Evolutionary conservation across 129 eudicot genomes (phyloP).

Genomic region (Silybum marianum): DNA sequence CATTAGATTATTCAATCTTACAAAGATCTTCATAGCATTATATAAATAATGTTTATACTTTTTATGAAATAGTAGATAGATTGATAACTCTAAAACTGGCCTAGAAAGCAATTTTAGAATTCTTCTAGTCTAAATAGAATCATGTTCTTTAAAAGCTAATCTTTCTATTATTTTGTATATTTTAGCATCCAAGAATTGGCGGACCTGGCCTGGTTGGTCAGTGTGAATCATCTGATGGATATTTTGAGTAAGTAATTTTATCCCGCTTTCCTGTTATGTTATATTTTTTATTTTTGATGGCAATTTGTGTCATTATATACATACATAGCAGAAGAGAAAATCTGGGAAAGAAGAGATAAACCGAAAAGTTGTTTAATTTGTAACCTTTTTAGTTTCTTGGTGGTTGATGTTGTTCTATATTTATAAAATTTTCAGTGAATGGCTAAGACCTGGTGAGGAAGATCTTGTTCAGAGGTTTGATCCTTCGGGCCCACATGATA

Average conservation of each 20-base stretch:
- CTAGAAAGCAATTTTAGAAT: too few relatives aligned
- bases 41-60: conserved; percentile 1
- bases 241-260: conserved; percentile 58
- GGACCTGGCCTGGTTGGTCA: conserved; percentile 89
- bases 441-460: conserved; percentile 95
- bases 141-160: conserved; percentile 24
- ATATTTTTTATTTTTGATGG: not conserved
- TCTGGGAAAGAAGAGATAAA: not conserved
- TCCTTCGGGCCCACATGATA: conserved; percentile 85
- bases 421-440: conserved; percentile 51
- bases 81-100: too few relatives aligned
- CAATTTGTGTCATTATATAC: not conserved
- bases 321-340: not conserved
- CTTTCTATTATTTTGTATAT: not conserved
- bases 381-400: not conserved
- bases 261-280: not conserved
- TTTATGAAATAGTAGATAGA: not conserved
- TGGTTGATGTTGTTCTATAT: not conserved
- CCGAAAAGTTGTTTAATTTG: not conserved
- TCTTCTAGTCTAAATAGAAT: too few relatives aligned
- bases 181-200: conserved; percentile 85
- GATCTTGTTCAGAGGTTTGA: conserved; percentile 95
- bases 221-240: conserved; percentile 68
- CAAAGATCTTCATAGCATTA: not conserved
- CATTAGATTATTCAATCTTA: not conserved